These are phyloP conservation scores for Gossypium australe DNA, from an alignment of 345 rosid genomes.

Conservation along the genomic window DNA sequence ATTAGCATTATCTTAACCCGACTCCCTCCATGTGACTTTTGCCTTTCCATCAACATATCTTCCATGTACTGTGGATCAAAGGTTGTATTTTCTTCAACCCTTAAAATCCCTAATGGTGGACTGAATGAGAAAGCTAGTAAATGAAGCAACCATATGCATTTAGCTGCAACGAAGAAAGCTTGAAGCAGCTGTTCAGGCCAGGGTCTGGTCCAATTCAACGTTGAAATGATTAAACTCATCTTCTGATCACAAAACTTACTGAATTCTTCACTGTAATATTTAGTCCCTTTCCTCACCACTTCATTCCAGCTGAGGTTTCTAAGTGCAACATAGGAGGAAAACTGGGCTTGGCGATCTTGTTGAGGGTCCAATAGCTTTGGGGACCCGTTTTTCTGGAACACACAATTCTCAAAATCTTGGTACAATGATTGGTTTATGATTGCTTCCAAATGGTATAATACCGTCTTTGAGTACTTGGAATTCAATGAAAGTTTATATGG, in stretches of 20 bases:
- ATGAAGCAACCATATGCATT: slow-evolving; percentile 94
- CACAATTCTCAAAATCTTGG: slow-evolving; percentile 85
- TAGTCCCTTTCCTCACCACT: slow-evolving; percentile 85
- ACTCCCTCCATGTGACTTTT: slow-evolving; percentile 37
- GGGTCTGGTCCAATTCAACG: slow-evolving; percentile 72
- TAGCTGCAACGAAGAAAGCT: slow-evolving; percentile 83
- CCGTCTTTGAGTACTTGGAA: slow-evolving; percentile 61
- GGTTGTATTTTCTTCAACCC: slow-evolving; percentile 72
- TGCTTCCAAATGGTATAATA: slow-evolving; percentile 74
- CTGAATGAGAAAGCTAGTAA: slow-evolving; percentile 87
- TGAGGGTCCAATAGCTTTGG: slow-evolving; percentile 67
- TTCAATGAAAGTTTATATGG: slow-evolving; percentile 57
- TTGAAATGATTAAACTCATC: slow-evolving; percentile 80
- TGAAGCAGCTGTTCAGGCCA: slow-evolving; percentile 94
- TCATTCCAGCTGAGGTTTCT: slow-evolving; percentile 95
- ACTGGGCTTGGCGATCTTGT: slow-evolving; percentile 70
- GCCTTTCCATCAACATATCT: slow-evolving; percentile 66
- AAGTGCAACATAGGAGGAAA: slow-evolving; percentile 64
- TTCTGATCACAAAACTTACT: slow-evolving; percentile 96
- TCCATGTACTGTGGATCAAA: slow-evolving; percentile 84
- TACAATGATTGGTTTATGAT: slow-evolving; percentile 73
- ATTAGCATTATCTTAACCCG: slow-evolving; percentile 85
- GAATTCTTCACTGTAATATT: slow-evolving; percentile 86
- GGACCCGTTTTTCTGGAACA: slow-evolving; percentile 73
- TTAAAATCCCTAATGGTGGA: slow-evolving; percentile 63